Evolutionary conservation across 208 protist species (phyloP), one percentile per base, ranked within the genome.

Genomic region (Wallacemonas sp.): DNA sequence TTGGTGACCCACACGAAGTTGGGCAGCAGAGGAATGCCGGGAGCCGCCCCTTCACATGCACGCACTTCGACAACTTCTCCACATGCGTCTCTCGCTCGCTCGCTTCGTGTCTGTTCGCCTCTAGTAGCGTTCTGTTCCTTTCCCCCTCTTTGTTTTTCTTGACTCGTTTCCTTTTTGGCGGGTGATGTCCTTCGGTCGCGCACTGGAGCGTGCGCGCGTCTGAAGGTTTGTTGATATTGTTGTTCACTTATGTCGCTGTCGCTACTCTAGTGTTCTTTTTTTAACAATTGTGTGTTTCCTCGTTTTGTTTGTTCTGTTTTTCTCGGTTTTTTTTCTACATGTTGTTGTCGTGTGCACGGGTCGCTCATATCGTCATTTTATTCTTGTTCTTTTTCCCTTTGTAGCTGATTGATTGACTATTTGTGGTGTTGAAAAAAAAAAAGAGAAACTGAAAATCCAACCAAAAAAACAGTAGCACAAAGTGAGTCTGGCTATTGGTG

Each of bases 141-240:
- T 49, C 38, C 58, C 17, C 27, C 57, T 64, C 65, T 67, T 78
- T 65, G 69, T 64, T 55, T 57, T 52, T 62, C 43, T 66, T 61
- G 1, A 24, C 0, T 49, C 39, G 16, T 38, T 55, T 60, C 33
- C 39, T 38, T 4, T 38, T 19, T n/a, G n/a, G n/a, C n/a, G n/a
- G 17, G 8, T 14, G 8, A 47, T 36, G 38, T 23, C 21, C 23
- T 38, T 23, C 6, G 6, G 36, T 61, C 36, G 5, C n/a, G n/a
- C n/a, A n/a, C n/a, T n/a, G n/a, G n/a, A n/a, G n/a, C n/a, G n/a
- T n/a, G n/a, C n/a, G n/a, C n/a, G n/a, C n/a, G n/a, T n/a, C n/a
- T n/a, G n/a, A n/a, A n/a, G n/a, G n/a, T n/a, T n/a, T n/a, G n/a
- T n/a, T n/a, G n/a, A n/a, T n/a, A n/a, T n/a, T n/a, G n/a, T 47